These are phyloP conservation scores for Tetrahymena elliotti DNA, from an alignment of 73 alveolate genomes.

Conservation along the genomic window DNA sequence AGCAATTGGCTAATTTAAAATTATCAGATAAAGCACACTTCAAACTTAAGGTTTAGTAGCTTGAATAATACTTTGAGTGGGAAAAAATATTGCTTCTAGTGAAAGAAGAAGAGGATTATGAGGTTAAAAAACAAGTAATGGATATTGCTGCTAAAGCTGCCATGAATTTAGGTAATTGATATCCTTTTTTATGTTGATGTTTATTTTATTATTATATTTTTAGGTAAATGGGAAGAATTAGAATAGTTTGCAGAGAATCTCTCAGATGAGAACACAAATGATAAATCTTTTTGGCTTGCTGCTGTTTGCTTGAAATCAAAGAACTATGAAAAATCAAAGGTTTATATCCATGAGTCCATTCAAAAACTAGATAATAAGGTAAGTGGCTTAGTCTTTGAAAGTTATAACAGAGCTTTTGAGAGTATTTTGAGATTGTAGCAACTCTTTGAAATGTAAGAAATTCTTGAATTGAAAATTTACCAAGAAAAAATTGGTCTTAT, in stretches of 20 bases:
- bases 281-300: conserved; percentile 88
- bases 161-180: conserved; percentile 29
- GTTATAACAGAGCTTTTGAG: conserved; percentile 91
- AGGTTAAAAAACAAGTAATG: conserved; percentile 3
- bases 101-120: conserved; percentile 64
- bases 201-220: neutral
- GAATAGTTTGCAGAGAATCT: conserved; percentile 68
- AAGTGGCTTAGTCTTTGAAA: conserved; percentile 82
- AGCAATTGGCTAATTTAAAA: conserved; percentile 38
- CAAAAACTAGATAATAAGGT: conserved; percentile 85
- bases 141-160: conserved; percentile 47
- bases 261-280: conserved; percentile 68
- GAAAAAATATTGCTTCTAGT: conserved; percentile 63
- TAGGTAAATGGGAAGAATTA: conserved; percentile 85
- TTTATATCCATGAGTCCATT: conserved; percentile 78
- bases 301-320: conserved; percentile 73
- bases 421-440: conserved; percentile 78
- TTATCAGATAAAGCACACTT: conserved; percentile 1
- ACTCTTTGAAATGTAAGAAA: conserved; percentile 89
- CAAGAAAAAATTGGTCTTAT: conserved; percentile 3
- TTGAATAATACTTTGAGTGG: conserved; percentile 93
- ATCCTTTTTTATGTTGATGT: neutral
- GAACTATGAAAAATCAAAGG: conserved; percentile 69
- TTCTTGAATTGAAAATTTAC: conserved; percentile 61
- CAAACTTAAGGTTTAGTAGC: conserved; percentile 67